Evolutionary conservation across 1,284 basidiomycete genomes (phyloP).

Genomic region (Prillingera fragicola): DNA sequence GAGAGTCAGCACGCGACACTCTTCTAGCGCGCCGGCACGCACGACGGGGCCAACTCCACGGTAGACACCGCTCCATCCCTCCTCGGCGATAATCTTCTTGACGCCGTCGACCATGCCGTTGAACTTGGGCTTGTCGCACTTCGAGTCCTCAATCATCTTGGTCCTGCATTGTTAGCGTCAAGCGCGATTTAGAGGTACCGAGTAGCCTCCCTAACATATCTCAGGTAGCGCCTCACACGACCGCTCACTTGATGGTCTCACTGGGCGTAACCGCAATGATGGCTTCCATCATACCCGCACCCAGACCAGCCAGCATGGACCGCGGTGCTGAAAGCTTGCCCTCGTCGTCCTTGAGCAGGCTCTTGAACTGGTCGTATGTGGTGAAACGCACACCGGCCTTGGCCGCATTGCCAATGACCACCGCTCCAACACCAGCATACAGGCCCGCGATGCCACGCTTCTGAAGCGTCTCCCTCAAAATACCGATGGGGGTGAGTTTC

Average conservation of each 20-base stretch:
- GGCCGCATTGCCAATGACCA: slow-evolving; percentile 80
- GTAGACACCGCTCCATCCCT: slow-evolving; percentile 75
- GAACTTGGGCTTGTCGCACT: slow-evolving; percentile 75
- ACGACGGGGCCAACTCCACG: slow-evolving; percentile 90
- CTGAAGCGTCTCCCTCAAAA: slow-evolving; percentile 64
- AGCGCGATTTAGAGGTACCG: no score
- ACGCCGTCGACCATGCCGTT: slow-evolving; percentile 86
- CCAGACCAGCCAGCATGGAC: slow-evolving; percentile 82
- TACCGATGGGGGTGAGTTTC: slow-evolving; percentile 63
- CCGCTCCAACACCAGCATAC: slow-evolving; percentile 78
- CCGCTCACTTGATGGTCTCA: slow-evolving; percentile 89
- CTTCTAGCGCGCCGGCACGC: slow-evolving; percentile 39
- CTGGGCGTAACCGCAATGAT: slow-evolving; percentile 93
- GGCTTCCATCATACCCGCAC: slow-evolving; percentile 92
- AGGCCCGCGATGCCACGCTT: slow-evolving; percentile 69
- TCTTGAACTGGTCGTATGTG: slow-evolving; percentile 91
- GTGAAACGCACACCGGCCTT: slow-evolving; percentile 95
- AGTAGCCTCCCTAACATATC: no score
- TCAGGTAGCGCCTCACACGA: not conserved
- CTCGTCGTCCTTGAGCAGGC: slow-evolving; percentile 73
- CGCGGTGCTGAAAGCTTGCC: slow-evolving; percentile 81
- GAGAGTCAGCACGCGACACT: not conserved
- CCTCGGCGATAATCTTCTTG: slow-evolving; percentile 69
- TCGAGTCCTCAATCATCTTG: slow-evolving; percentile 94
- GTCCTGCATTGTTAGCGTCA: slow-evolving; percentile 56